Base-by-base conservation (phyloP, 441 rosid genomes). In the Daphne laureola region DNA sequence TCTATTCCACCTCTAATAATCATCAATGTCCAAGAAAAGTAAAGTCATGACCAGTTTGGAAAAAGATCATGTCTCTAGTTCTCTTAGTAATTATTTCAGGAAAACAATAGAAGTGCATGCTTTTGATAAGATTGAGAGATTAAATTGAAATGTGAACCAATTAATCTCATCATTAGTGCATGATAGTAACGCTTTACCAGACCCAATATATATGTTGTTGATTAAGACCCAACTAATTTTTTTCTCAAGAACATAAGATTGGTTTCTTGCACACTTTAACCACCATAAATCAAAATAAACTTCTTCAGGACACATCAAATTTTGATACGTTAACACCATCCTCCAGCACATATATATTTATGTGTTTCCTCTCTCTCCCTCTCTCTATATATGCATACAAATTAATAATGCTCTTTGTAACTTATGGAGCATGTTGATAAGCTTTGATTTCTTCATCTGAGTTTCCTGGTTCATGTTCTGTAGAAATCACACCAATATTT, bases 381-480 rank as follows among this genome's bases (percentile, higher is more conserved):
- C 2, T 18, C 3, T 18, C 1, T 18, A 18, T 18, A 18, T 18
- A 3, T 18, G 23, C 23, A 18, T 18, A 18, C 23, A 18, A 18
- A 18, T 18, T 18, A 18, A 18, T 18, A 18, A 25, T 15, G 44
- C 16, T 51, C 14, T 56, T 8, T 63, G 36, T 77, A 92, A 96
- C 96, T 92, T 95, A 53, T 88, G 95, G 47, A 92, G 90, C 96
- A 88, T 92, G 74, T 57, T 76, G 18, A 78, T 82, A 14, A 92
- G 81, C 72, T 88, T 92, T 4, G 95, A 95, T 75, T 92, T 92
- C 79, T 82, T 92, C 95, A 86, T 86, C 85, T 92, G 98, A 84
- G 86, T 78, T 58, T 92, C 98, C 63, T 88, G 98, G 50, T 91
- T 86, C 78, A 16, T n/a, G 31, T 14, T 46, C 18, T 49, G 17